Conservation (phyloP, 805 yeast genomes). For the Kodamaea jinghongensis region DNA sequence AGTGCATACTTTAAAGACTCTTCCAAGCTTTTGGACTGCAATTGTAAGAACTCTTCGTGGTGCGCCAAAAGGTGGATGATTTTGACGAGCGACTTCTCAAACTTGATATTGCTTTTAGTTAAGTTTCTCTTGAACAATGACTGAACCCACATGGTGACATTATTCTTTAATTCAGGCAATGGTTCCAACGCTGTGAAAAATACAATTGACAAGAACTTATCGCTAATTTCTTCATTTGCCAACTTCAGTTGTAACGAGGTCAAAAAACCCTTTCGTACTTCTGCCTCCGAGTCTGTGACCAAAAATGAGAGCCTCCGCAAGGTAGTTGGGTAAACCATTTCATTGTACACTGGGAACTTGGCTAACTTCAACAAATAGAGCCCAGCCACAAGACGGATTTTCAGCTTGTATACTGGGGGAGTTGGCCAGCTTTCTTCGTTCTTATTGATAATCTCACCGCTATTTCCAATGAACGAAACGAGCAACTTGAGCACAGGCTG, state of each 20-base stretch:
- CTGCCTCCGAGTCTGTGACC: constrained; percentile 62
- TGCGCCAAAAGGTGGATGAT: constrained; percentile 71
- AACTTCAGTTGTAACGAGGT: constrained; percentile 49
- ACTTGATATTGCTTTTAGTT: constrained; percentile 40
- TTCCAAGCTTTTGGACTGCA: constrained; percentile 27
- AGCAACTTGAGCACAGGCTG: constrained; percentile 67
- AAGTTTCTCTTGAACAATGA: constrained; percentile 48
- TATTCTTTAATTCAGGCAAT: constrained; percentile 43
- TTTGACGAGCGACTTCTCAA: constrained; percentile 68
- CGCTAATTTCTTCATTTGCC: constrained; percentile 53
- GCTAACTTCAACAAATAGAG: constrained; percentile 62
- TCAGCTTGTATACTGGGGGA: constrained; percentile 58
- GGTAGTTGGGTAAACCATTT: constrained; percentile 50
- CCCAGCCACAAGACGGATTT: constrained; percentile 69
- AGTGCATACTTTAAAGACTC: constrained; percentile 53
- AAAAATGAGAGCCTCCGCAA: constrained; percentile 54
- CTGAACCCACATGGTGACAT: constrained; percentile 67
- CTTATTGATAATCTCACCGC: constrained; percentile 68
- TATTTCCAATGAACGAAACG: constrained; percentile 63
- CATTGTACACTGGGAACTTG: constrained; percentile 48
- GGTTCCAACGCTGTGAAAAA: constrained; percentile 82
- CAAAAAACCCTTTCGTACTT: constrained; percentile 55
- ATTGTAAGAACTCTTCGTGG: constrained; percentile 60
- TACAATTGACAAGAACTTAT: constrained; percentile 61
- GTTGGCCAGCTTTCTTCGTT: constrained; percentile 52